Conservation (phyloP, 106 monocot species). For the Dendrobium officinale region DNA sequence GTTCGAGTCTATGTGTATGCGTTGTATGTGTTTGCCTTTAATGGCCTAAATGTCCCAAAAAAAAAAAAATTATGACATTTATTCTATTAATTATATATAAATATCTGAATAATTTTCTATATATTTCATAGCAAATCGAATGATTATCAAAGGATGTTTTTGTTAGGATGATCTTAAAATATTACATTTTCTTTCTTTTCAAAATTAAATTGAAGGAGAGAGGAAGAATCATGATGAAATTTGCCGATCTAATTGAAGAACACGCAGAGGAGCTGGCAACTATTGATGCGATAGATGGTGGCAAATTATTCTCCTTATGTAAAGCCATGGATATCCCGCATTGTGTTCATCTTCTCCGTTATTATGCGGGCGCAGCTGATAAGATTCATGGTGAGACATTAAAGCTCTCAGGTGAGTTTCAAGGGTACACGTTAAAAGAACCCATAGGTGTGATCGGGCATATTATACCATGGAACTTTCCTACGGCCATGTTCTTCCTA, state of each 20-base stretch:
- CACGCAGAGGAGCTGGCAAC: slow-evolving; percentile 35
- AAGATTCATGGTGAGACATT: slow-evolving; percentile 64
- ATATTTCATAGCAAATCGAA: too few relatives aligned
- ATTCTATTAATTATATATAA: too few relatives aligned
- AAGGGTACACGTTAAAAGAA: slow-evolving; percentile 22
- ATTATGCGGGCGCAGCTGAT: slow-evolving; percentile 61
- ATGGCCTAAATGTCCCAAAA: too few relatives aligned
- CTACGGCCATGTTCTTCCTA: slow-evolving; percentile 15
- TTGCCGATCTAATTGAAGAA: slow-evolving; percentile 47
- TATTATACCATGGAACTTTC: slow-evolving; percentile 25
- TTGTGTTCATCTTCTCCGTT: slow-evolving; percentile 24
- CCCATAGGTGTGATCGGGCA: slow-evolving; percentile 21
- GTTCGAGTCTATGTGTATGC: too few relatives aligned
- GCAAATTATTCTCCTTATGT: slow-evolving; percentile 29
- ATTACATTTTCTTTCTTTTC: too few relatives aligned
- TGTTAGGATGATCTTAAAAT: too few relatives aligned
- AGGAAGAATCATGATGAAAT: slow-evolving; percentile 47
- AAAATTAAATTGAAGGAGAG: slow-evolving; percentile 32
- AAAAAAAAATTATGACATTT: too few relatives aligned
- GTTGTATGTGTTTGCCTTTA: too few relatives aligned
- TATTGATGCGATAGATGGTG: slow-evolving; percentile 47
- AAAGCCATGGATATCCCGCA: slow-evolving; percentile 34
- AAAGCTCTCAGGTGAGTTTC: slow-evolving; percentile 24
- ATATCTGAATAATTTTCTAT: too few relatives aligned
- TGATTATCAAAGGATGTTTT: too few relatives aligned